Evolutionary conservation across 73 alveolate genomes (phyloP).

Genomic region (Stentor coeruleus): DNA sequence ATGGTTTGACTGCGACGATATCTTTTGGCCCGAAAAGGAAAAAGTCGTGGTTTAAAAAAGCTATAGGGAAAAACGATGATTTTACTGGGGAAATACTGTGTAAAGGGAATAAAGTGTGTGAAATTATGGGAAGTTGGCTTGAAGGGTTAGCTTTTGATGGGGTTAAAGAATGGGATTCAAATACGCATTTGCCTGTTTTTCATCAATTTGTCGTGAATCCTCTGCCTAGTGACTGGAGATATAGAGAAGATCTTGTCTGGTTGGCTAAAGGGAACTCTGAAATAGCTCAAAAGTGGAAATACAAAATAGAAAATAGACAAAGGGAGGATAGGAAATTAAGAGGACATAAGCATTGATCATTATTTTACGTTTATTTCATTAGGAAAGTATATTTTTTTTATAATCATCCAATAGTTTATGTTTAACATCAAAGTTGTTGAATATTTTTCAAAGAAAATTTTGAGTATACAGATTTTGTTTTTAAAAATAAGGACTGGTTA

Average conservation of each 20-base stretch:
- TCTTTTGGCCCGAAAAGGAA: background rate
- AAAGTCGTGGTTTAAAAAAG: background rate
- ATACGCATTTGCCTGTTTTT: constrained; percentile 25
- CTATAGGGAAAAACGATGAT: background rate
- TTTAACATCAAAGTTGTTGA: too few species aligned
- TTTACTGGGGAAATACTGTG: background rate
- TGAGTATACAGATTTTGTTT: too few species aligned
- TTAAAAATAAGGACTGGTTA: too few species aligned
- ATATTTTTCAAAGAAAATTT: too few species aligned
- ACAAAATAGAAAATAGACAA: background rate
- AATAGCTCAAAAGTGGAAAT: constrained; percentile 6
- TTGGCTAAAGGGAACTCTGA: background rate
- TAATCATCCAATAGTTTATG: too few species aligned
- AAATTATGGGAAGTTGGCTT: constrained; percentile 1
- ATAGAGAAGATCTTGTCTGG: constrained; percentile 31
- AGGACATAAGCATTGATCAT: background rate
- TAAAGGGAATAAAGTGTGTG: background rate
- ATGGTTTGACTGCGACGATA: background rate
- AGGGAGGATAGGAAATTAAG: background rate
- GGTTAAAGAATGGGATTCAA: background rate
- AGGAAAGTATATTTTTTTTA: too few species aligned
- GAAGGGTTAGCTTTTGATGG: background rate
- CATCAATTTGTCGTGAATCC: constrained; percentile 36
- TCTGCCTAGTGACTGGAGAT: constrained; percentile 47
- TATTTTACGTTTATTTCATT: too few species aligned